Base-by-base conservation (phyloP, 2,329 filamentous ascomycete species). In the Trichoderma sp. region DNA sequence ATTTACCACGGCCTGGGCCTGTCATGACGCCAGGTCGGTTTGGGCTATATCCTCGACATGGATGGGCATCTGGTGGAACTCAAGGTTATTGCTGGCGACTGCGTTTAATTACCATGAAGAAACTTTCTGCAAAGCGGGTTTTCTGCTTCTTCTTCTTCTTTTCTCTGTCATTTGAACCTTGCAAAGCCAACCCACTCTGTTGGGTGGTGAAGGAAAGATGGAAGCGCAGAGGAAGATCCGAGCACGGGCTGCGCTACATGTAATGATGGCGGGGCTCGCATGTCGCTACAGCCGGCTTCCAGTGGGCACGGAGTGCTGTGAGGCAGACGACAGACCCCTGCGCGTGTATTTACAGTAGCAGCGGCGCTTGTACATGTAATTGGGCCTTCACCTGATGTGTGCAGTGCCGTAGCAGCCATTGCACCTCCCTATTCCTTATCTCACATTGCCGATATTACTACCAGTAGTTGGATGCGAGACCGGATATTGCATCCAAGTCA, bases 61-160 rank as follows among this genome's bases (percentile, higher is more conserved):
- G 63, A 56, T 66, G 43, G 28, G 49, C 34, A 66, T 49, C 14
- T 54, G 24, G 63, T 66, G 63, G 63, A 66, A 66, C 63, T 59
- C 54, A 56, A 56, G 8, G 28, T 34, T 56, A 56, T 32, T 55
- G 60, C 49, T 54, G 60, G 34, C 16, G 59, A 52, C 24, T 63
- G 46, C 26, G 37, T 34, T 52, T 58, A 52, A 55, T 46, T 55
- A 32, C 34, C 51, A 54, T 49, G 52, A 37, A 58, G 61, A 58
- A 46, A n/a, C 16, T 56, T 49, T 54, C 51, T 63, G 51, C 59
- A 56, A 34, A 32, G 24, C 34, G 24, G 58, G 46, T 32, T 54
- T 34, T 16, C 56, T 58, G 13, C 43, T 66, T 43, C 10, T 55
- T 55, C 11, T 39, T n/a, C 3, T 52, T n/a, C 7, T 61, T 37